Percentiles rank a stretch among this genome's conserved stretches.
Evolutionary conservation across 768 basidiomycete genomes (phyloP).

Genomic region (Aureoboletus auriporus): DNA sequence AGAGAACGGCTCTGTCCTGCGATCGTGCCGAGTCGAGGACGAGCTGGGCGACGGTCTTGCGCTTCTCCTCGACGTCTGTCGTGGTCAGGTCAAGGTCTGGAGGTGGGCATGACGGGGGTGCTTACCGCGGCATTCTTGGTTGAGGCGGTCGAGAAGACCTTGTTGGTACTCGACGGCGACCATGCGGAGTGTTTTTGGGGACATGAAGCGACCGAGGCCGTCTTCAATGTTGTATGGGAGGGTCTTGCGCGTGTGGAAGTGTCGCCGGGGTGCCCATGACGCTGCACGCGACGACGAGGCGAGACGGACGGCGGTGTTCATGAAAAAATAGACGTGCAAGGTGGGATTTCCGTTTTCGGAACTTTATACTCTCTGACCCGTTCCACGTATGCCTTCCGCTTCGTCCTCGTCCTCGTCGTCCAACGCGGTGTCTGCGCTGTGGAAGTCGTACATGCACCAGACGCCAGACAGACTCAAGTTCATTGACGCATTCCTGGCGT

Average conservation of each 20-base stretch:
- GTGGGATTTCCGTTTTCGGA: constrained; percentile 11
- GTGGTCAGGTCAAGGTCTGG: neutral
- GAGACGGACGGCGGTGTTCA: constrained; percentile 23
- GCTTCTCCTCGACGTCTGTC: constrained; percentile 53
- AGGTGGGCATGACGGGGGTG: neutral
- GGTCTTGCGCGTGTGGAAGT: constrained; percentile 46
- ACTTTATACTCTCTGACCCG: neutral
- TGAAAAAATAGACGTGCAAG: constrained; percentile 1
- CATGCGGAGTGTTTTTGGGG: constrained; percentile 64
- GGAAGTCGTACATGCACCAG: constrained; percentile 70
- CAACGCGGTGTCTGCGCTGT: constrained; percentile 51
- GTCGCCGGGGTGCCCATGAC: constrained; percentile 26
- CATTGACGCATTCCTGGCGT: constrained; percentile 89
- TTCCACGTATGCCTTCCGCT: constrained; percentile 18
- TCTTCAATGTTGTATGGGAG: constrained; percentile 66
- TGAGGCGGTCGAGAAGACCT: constrained; percentile 74
- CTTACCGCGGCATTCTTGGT: constrained; percentile 70
- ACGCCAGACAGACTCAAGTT: constrained; percentile 88
- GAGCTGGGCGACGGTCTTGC: constrained; percentile 62
- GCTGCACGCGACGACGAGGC: constrained; percentile 19
- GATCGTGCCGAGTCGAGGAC: constrained; percentile 62
- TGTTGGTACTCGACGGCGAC: constrained; percentile 83
- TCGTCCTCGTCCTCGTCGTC: neutral
- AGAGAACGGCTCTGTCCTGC: constrained; percentile 61
- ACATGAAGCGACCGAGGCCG: constrained; percentile 77